These are phyloP conservation scores for Lotus japonicus DNA, from an alignment of 306 rosid genomes.

Conservation along the genomic window DNA sequence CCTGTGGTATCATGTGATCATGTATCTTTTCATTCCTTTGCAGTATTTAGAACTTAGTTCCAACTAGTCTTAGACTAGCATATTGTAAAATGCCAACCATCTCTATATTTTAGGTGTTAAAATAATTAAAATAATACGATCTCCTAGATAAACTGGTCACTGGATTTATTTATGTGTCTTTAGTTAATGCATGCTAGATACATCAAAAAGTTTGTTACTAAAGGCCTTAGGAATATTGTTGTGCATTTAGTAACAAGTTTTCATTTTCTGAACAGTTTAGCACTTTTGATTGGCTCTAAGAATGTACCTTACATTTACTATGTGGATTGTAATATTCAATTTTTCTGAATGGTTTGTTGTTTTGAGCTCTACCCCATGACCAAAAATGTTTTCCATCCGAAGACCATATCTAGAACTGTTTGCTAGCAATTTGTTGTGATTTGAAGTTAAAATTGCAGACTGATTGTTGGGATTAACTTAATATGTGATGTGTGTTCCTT, in stretches of 20 bases:
- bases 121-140: background rate
- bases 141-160: background rate
- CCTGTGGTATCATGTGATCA: background rate
- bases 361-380: background rate
- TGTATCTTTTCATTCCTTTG: conserved; percentile 4
- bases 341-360: conserved; percentile 8
- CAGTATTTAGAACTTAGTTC: background rate
- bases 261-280: background rate
- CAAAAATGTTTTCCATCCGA: background rate
- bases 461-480: conserved; percentile 10
- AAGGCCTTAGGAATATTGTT: background rate
- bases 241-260: background rate
- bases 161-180: background rate
- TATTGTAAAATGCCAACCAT: conserved; percentile 8
- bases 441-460: conserved; percentile 1
- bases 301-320: background rate
- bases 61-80: conserved; percentile 1
- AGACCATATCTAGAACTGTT: conserved; percentile 3
- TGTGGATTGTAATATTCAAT: background rate
- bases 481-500: background rate
- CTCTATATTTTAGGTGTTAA: background rate
- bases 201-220: background rate
- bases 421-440: background rate
- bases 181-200: background rate
- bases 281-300: background rate